Conservation (phyloP, 495 filamentous ascomycete species). For the Cercophora scortea region DNA sequence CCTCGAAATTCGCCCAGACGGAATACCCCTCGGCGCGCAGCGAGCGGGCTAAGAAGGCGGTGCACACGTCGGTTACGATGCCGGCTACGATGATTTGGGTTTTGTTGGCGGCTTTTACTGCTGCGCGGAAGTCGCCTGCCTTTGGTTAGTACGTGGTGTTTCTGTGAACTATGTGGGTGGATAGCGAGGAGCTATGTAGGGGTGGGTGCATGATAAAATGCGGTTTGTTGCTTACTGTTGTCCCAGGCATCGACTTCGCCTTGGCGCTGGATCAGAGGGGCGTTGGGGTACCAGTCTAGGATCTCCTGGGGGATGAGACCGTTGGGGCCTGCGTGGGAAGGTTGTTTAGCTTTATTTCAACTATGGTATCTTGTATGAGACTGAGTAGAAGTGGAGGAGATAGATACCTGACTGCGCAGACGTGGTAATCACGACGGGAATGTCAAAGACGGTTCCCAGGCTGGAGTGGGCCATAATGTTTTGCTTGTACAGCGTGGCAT, state of each 20-base stretch:
- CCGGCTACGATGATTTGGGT: conserved; percentile 67
- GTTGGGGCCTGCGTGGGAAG: conserved; percentile 45
- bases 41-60: conserved; percentile 65
- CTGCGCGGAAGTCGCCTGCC: conserved; percentile 51
- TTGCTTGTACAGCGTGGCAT: conserved; percentile 54
- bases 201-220: no score
- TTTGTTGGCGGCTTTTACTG: conserved; percentile 56
- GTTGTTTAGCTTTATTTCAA: background rate
- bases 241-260: conserved; percentile 82
- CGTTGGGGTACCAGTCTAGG: conserved; percentile 55
- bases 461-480: conserved; percentile 63
- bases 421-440: conserved; percentile 64
- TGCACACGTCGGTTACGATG: conserved; percentile 73
- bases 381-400: background rate
- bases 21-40: conserved; percentile 63
- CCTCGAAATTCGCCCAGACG: conserved; percentile 73
- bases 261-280: conserved; percentile 57
- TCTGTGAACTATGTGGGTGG: no score
- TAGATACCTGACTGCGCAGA: conserved; percentile 48
- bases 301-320: conserved; percentile 67
- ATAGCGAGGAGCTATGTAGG: no score
- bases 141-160: no score
- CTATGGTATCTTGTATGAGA: no score
- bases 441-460: conserved; percentile 56
- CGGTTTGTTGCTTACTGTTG: conserved; percentile 33